A percentile compares a stretch with the other conserved stretches of the same genome.
Evolutionary conservation across 2,329 filamentous ascomycete genomes (phyloP).

Genomic region (Juglanconis sp.): DNA sequence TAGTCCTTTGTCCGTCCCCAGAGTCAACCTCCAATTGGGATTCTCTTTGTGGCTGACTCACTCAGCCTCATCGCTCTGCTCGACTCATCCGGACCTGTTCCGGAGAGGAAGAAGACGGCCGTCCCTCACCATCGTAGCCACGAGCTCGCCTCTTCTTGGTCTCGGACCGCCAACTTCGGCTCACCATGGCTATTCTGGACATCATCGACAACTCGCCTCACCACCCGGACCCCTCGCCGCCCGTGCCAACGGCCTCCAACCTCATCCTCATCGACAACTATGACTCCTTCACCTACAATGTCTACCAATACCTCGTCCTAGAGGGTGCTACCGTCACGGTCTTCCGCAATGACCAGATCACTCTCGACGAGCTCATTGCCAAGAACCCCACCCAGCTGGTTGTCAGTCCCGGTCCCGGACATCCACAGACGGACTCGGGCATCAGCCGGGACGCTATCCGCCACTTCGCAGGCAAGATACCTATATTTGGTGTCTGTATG

Average conservation of each 20-base stretch:
- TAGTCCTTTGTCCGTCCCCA: not conserved
- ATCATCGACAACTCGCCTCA: conserved; percentile 81
- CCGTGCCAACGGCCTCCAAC: conserved; percentile 78
- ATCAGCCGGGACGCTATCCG: conserved; percentile 89
- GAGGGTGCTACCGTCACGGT: conserved; percentile 91
- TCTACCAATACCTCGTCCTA: conserved; percentile 97
- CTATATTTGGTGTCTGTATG: conserved; percentile 97
- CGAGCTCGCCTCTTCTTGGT: not conserved
- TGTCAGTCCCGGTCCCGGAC: conserved; percentile 90
- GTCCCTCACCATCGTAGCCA: too few relatives aligned
- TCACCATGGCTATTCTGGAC: conserved; percentile 44
- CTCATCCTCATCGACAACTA: conserved; percentile 98
- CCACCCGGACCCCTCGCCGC: conserved; percentile 71
- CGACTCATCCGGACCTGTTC: too few relatives aligned
- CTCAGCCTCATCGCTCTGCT: not conserved
- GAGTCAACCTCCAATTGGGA: not conserved
- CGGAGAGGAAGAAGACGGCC: too few relatives aligned
- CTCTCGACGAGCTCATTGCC: conserved; percentile 75
- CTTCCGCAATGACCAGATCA: conserved; percentile 87
- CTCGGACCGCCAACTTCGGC: not conserved
- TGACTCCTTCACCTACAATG: conserved; percentile 99
- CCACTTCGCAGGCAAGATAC: conserved; percentile 91
- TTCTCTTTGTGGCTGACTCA: not conserved
- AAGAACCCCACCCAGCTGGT: conserved; percentile 91
- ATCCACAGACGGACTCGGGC: conserved; percentile 86